Percentiles rank a stretch among this genome's conserved stretches.
phyloP scores from a whole-genome alignment of 2,329 filamentous ascomycete species.

The Tolypocladium capitatum region DNA sequence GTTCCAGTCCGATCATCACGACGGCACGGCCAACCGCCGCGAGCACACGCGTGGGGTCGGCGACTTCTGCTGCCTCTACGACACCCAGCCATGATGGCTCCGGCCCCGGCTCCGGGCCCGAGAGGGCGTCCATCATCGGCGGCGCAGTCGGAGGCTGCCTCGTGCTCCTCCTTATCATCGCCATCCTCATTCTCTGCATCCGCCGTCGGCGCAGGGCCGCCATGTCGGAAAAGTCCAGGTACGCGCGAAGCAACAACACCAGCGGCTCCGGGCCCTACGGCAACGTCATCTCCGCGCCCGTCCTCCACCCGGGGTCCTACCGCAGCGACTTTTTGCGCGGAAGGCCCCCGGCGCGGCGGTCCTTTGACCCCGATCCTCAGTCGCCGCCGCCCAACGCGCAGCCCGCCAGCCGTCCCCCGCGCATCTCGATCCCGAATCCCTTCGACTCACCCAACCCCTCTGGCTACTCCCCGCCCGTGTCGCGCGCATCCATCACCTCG shows the following conservation, averaged over 20 bases:
- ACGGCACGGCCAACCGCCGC: constrained; percentile 9
- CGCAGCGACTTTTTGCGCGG: constrained; percentile 42
- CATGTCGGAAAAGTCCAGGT: constrained; percentile 7
- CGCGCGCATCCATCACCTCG: constrained; percentile 9
- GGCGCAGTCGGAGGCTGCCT: constrained; percentile 34
- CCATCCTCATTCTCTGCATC: constrained; percentile 26
- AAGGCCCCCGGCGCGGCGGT: constrained; percentile 12
- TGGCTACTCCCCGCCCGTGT: constrained; percentile 6
- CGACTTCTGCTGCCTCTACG: constrained; percentile 4
- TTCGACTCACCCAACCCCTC: constrained; percentile 21
- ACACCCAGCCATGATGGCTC: constrained; percentile 3
- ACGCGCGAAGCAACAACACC: constrained; percentile 6
- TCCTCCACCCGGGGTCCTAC: constrained; percentile 29
- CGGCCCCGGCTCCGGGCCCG: constrained; percentile 12
- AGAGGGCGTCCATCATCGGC: constrained; percentile 28
- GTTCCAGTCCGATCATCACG: constrained; percentile 7
- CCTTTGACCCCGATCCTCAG: background rate
- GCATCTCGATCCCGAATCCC: constrained; percentile 21
- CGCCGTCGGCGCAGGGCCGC: constrained; percentile 14
- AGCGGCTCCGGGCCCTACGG: constrained; percentile 10
- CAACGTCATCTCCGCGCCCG: constrained; percentile 44
- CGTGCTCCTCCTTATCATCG: constrained; percentile 24
- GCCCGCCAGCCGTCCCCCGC: constrained; percentile 3
- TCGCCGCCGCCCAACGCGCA: constrained; percentile 1
- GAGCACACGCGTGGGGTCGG: constrained; percentile 11